Evolutionary conservation across 306 rosid species (phyloP).

Genomic region (Fragaria iinumae): DNA sequence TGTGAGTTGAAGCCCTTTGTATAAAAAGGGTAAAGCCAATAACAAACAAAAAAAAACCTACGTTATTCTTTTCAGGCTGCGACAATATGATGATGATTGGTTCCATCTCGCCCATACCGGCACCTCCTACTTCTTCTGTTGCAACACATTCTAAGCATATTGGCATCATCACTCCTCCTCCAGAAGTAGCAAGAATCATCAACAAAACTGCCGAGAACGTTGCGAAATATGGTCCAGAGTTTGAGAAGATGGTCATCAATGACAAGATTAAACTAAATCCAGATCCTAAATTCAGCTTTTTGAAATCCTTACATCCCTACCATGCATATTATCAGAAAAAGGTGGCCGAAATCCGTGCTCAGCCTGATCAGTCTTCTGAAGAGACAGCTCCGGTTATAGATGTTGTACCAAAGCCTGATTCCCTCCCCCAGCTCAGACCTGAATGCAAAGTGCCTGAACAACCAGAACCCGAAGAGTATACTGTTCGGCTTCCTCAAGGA

Average conservation of each 20-base stretch:
- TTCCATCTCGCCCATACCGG: neutral
- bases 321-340: constrained; percentile 87
- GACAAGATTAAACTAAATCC: constrained; percentile 51
- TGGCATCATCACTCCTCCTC: constrained; percentile 93
- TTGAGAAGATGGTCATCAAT: constrained; percentile 76
- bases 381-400: constrained; percentile 41
- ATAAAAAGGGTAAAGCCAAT: neutral
- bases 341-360: constrained; percentile 69
- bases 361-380: constrained; percentile 48
- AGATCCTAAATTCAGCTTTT: constrained; percentile 55
- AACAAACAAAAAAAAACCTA: no score
- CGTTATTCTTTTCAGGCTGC: neutral
- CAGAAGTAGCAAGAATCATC: constrained; percentile 69
- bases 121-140: constrained; percentile 41
- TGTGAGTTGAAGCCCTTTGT: neutral
- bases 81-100: neutral
- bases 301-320: constrained; percentile 68
- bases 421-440: constrained; percentile 59
- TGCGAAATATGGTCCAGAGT: constrained; percentile 79
- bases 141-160: constrained; percentile 87
- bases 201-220: constrained; percentile 83
- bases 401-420: constrained; percentile 53
- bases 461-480: constrained; percentile 83
- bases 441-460: constrained; percentile 69
- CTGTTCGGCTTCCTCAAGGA: constrained; percentile 90